These are phyloP conservation scores for Colletotrichum cuscutae DNA, from an alignment of 2,329 filamentous ascomycete genomes.

Conservation along the genomic window DNA sequence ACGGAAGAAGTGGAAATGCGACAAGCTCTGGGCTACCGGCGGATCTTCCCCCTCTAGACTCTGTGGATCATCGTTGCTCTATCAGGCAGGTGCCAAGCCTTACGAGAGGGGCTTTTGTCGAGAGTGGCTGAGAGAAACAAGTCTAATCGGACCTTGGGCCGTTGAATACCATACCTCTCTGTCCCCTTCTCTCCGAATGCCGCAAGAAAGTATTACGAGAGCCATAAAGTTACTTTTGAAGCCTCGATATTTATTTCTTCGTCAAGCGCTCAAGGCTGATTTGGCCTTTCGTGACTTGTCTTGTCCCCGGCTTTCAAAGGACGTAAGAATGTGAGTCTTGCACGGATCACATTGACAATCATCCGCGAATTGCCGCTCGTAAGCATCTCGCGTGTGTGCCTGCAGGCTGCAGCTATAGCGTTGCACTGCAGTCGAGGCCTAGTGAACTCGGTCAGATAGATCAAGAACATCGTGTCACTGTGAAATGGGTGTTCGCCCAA, in stretches of 20 bases:
- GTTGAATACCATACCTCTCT: neutral
- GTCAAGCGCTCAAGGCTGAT: neutral
- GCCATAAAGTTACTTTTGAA: constrained; percentile 1
- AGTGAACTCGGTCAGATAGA: no score
- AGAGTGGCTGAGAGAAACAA: constrained; percentile 19
- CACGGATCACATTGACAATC: neutral
- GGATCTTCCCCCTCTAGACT: neutral
- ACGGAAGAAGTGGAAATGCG: neutral
- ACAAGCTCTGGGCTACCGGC: constrained; percentile 7
- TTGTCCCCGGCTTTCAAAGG: neutral
- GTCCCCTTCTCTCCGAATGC: neutral
- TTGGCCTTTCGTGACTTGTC: neutral
- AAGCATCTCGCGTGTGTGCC: constrained; percentile 2
- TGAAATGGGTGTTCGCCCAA: neutral
- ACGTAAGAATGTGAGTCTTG: neutral
- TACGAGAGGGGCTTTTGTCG: constrained; percentile 11
- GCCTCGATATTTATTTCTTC: no score
- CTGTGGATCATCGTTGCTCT: constrained; percentile 26
- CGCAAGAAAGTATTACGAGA: neutral
- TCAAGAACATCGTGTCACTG: constrained; percentile 3
- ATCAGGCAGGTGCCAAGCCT: constrained; percentile 34
- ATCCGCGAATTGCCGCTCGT: neutral
- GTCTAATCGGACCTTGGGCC: neutral
- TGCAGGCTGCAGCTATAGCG: neutral
- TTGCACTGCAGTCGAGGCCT: constrained; percentile 1